Evolutionary conservation across 192 early-diverging fungal genomes (phyloP).

Genomic region (Dissophora ornata): DNA sequence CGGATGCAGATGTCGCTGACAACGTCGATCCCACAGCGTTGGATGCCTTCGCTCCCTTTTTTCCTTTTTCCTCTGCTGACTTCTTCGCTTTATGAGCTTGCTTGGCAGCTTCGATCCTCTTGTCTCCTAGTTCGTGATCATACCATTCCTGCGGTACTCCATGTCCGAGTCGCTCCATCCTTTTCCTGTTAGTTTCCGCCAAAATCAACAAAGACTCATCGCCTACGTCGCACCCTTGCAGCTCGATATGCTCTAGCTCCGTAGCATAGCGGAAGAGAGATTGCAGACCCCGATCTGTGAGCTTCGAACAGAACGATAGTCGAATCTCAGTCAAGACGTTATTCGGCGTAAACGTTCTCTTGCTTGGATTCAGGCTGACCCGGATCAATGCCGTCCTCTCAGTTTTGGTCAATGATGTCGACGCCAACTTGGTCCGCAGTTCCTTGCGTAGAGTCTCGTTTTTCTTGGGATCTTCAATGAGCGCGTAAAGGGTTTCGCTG

Average conservation of each 20-base stretch:
- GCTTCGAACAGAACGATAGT: background rate
- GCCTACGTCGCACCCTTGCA: conserved; percentile 5
- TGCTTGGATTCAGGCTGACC: too few species aligned
- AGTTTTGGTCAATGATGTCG: background rate
- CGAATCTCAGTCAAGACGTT: conserved; percentile 19
- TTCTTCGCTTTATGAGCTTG: background rate
- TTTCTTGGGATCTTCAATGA: conserved; percentile 1
- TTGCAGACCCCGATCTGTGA: conserved; percentile 1
- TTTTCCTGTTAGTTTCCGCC: conserved; percentile 10
- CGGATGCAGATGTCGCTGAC: background rate
- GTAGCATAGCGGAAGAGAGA: conserved; percentile 19
- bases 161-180: conserved; percentile 14
- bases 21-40: too few species aligned
- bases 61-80: too few species aligned
- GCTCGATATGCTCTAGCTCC: conserved; percentile 1
- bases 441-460: background rate
- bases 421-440: background rate
- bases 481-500: conserved; percentile 1
- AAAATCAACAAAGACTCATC: conserved; percentile 18
- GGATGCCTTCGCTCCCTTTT: too few species aligned
- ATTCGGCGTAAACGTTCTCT: background rate
- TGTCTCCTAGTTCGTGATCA: background rate
- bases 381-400: too few species aligned
- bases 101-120: background rate
- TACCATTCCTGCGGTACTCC: conserved; percentile 20